phyloP scores from a whole-genome alignment of 2,329 filamentous ascomycete genomes.

The Stagonosporopsis vannaccii region DNA sequence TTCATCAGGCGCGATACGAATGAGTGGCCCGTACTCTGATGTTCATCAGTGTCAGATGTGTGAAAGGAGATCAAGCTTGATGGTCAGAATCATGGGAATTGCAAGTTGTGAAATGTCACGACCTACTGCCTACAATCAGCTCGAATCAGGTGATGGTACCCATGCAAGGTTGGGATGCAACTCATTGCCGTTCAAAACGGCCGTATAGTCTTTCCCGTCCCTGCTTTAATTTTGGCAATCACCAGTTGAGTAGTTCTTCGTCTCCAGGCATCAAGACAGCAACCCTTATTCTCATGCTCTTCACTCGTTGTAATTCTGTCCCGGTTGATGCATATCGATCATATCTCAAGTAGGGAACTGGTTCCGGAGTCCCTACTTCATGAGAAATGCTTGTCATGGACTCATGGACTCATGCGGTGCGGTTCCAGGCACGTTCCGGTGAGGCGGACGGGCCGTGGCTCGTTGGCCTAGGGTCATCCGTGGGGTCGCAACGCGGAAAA shows the following conservation, averaged over 20 bases:
- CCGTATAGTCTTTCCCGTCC: no score
- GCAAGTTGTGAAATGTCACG: no score
- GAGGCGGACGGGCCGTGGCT: background rate
- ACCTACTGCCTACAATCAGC: background rate
- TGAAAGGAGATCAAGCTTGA: no score
- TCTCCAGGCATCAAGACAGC: background rate
- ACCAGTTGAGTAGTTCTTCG: background rate
- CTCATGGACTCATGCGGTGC: background rate
- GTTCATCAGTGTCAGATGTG: background rate
- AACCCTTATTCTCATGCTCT: background rate
- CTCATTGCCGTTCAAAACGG: no score
- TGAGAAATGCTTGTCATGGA: background rate
- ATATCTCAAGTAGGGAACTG: background rate
- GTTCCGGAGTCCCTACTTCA: background rate
- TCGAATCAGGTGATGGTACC: background rate
- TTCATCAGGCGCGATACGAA: slow-evolving; percentile 58
- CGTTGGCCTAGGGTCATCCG: background rate
- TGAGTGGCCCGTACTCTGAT: slow-evolving; percentile 41
- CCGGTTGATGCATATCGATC: background rate
- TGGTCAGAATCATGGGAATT: background rate
- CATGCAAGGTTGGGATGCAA: background rate
- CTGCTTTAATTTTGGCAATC: background rate
- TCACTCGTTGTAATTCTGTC: background rate
- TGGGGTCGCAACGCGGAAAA: no score
- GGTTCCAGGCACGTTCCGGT: background rate